Percentiles rank a stretch among this genome's conserved stretches.
Evolutionary conservation across 2,329 filamentous ascomycete species (phyloP).

Genomic region (Malbranchea cinnamomea): DNA sequence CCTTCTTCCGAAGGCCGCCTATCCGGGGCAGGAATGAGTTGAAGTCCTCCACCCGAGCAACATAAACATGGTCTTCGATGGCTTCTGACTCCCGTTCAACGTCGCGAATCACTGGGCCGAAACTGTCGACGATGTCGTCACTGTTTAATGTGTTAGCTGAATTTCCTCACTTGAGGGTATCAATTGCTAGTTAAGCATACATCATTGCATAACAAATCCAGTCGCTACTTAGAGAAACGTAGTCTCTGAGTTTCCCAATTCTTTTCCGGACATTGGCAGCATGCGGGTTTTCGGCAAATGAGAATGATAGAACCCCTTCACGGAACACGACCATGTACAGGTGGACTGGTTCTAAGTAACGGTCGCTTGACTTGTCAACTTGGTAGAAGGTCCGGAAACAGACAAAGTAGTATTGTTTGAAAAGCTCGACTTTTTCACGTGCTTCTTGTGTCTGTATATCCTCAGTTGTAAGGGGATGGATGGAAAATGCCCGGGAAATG

Average conservation of each 20-base stretch:
- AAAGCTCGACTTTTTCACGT: slow-evolving; percentile 95
- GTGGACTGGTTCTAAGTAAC: slow-evolving; percentile 88
- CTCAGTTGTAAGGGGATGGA: slow-evolving; percentile 89
- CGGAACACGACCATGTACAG: slow-evolving; percentile 95
- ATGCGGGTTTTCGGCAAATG: slow-evolving; percentile 75
- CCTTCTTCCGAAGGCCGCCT: slow-evolving; percentile 81
- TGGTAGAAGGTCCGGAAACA: slow-evolving; percentile 91
- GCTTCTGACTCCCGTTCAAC: slow-evolving; percentile 79
- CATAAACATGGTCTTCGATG: slow-evolving; percentile 92
- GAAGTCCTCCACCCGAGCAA: slow-evolving; percentile 79
- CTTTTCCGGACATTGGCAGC: slow-evolving; percentile 78
- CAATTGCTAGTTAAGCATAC: slow-evolving; percentile 48
- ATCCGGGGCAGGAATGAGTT: slow-evolving; percentile 76
- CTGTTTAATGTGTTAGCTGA: slow-evolving; percentile 25
- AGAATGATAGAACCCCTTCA: slow-evolving; percentile 89
- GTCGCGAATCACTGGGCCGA: slow-evolving; percentile 74
- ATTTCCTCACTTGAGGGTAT: not conserved
- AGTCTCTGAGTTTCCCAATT: slow-evolving; percentile 86
- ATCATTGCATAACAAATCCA: slow-evolving; percentile 99
- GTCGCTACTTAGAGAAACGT: slow-evolving; percentile 84
- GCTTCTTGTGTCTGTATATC: slow-evolving; percentile 93
- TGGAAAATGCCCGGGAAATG: slow-evolving; percentile 85
- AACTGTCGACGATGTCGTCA: slow-evolving; percentile 94
- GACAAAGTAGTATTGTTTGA: slow-evolving; percentile 95
- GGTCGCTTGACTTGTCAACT: slow-evolving; percentile 59